These are phyloP conservation scores for Schizosaccharomyces japonicus DNA, from an alignment of 805 yeast genomes.

Conservation along the genomic window DNA sequence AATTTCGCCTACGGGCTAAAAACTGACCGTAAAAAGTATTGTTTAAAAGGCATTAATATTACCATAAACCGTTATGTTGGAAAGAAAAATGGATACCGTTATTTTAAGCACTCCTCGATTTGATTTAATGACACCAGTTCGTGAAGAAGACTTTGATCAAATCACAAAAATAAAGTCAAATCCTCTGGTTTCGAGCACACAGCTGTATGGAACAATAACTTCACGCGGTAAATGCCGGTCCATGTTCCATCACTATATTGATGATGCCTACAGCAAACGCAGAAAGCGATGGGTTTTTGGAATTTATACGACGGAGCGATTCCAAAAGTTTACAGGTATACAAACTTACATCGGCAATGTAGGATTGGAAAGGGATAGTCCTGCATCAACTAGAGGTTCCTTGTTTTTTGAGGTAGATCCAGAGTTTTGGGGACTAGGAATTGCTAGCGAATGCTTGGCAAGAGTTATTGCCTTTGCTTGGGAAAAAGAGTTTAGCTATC, in stretches of 20 bases:
- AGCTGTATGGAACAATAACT: not conserved
- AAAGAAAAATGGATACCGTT: not conserved
- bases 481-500: not conserved
- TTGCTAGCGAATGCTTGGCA: not conserved
- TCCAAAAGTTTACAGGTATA: not conserved
- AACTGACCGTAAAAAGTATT: too few species aligned
- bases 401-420: not conserved
- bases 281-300: slow-evolving; percentile 2
- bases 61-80: too few species aligned
- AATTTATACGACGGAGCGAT: not conserved
- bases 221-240: not conserved
- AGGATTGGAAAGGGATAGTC: not conserved
- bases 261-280: not conserved
- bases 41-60: too few species aligned
- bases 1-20: too few species aligned
- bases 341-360: not conserved
- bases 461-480: not conserved
- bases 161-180: not conserved
- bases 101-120: not conserved
- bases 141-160: not conserved
- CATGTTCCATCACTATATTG: not conserved
- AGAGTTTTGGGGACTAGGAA: not conserved
- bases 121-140: not conserved
- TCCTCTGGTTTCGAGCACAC: not conserved
- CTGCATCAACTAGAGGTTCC: not conserved